Conservation (phyloP, 495 filamentous ascomycete genomes). For the Penicillium herquei region DNA sequence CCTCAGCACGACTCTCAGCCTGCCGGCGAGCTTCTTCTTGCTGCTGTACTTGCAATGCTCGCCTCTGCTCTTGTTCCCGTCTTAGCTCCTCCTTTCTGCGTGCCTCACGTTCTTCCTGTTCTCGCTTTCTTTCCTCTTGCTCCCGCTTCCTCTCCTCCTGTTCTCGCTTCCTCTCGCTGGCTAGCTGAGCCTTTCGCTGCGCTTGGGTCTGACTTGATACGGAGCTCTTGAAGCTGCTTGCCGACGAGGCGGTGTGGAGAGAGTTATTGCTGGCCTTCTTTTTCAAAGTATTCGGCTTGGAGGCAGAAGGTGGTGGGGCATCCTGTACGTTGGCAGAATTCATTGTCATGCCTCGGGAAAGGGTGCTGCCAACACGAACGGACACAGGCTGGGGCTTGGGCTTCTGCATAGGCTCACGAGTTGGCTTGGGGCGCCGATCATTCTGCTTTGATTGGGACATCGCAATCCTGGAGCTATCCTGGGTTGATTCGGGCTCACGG, state of each 20-base stretch:
- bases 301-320: conserved; percentile 37
- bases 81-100: conserved; percentile 78
- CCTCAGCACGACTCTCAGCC: conserved; percentile 44
- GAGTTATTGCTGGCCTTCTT: conserved; percentile 71
- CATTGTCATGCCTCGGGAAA: conserved; percentile 66
- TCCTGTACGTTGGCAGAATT: conserved; percentile 61
- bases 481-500: conserved; percentile 32
- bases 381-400: conserved; percentile 72
- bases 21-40: conserved; percentile 35
- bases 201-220: conserved; percentile 52
- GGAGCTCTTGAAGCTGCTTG: conserved; percentile 67
- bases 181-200: conserved; percentile 57
- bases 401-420: conserved; percentile 63
- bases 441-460: conserved; percentile 52
- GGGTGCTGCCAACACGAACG: conserved; percentile 70
- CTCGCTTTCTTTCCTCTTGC: conserved; percentile 62
- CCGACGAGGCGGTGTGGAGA: conserved; percentile 61
- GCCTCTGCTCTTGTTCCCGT: conserved; percentile 72
- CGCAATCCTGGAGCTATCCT: conserved; percentile 38
- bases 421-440: conserved; percentile 69
- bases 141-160: conserved; percentile 74
- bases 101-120: conserved; percentile 71
- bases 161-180: conserved; percentile 75
- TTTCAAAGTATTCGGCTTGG: conserved; percentile 48
- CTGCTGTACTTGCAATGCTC: conserved; percentile 55